Evolutionary conservation across 129 eudicot genomes (phyloP).

Genomic region (Rutidosis leptorrhynchoides): DNA sequence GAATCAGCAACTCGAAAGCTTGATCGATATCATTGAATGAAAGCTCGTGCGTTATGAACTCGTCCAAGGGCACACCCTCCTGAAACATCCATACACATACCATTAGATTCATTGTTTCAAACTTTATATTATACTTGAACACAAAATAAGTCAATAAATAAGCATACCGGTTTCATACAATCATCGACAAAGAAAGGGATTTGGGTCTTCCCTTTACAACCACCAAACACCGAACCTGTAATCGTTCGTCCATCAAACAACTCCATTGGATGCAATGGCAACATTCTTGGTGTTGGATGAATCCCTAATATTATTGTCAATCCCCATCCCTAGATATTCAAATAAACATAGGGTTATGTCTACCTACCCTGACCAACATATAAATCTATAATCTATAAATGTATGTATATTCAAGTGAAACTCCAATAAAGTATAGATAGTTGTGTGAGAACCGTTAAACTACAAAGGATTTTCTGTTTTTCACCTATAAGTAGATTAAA

Average conservation of each 20-base stretch:
- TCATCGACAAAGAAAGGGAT: constrained; percentile 49
- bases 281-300: constrained; percentile 62
- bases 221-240: constrained; percentile 60
- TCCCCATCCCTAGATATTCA: constrained; percentile 72
- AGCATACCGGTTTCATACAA: constrained; percentile 47
- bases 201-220: constrained; percentile 63
- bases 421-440: no score
- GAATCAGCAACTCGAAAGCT: constrained; percentile 50
- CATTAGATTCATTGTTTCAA: not conserved
- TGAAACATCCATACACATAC: constrained; percentile 8
- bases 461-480: no score
- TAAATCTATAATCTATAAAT: no score
- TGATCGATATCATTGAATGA: constrained; percentile 61
- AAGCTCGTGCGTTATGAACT: constrained; percentile 68
- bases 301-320: constrained; percentile 38
- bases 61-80: constrained; percentile 56
- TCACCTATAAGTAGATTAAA: no score
- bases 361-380: not conserved
- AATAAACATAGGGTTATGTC: not conserved
- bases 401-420: no score
- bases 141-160: not conserved
- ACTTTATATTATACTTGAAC: not conserved
- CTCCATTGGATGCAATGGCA: constrained; percentile 84
- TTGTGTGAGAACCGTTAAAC: no score
- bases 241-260: constrained; percentile 66